Percentiles rank a stretch among this genome's conserved stretches.
phyloP scores from a whole-genome alignment of 129 eudicot species.

The Centella asiatica region DNA sequence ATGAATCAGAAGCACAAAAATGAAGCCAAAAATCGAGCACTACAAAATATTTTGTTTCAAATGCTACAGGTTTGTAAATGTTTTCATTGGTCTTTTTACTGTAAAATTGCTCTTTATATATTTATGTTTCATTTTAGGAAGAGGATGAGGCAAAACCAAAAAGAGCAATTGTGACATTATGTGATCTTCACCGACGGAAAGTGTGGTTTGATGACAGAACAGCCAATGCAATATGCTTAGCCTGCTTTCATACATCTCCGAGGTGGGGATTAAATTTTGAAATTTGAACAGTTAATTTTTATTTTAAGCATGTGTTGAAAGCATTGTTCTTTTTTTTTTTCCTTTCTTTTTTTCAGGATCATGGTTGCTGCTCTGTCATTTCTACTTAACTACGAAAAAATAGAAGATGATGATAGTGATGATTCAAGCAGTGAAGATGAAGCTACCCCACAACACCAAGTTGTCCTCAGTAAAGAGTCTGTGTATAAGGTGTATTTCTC shows the following conservation, averaged over 20 bases:
- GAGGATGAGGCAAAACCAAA: constrained; percentile 94
- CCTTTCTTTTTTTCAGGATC: constrained; percentile 41
- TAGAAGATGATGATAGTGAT: constrained; percentile 86
- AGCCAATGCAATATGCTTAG: constrained; percentile 78
- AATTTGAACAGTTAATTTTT: background rate
- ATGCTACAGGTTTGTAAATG: constrained; percentile 64
- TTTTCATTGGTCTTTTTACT: constrained; percentile 1
- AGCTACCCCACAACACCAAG: constrained; percentile 43
- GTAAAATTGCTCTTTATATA: background rate
- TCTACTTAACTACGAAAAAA: constrained; percentile 93
- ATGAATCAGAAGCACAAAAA: constrained; percentile 99
- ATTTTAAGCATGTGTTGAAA: background rate
- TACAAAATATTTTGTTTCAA: constrained; percentile 72
- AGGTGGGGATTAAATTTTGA: constrained; percentile 29
- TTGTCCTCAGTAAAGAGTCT: constrained; percentile 70
- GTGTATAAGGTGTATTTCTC: constrained; percentile 68
- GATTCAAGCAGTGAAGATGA: constrained; percentile 84
- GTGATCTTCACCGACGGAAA: constrained; percentile 81
- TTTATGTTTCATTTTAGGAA: constrained; percentile 35
- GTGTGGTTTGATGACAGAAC: constrained; percentile 96
- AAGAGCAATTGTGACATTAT: constrained; percentile 72
- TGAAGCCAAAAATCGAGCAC: constrained; percentile 71
- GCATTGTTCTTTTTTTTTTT: background rate
- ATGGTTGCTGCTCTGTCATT: constrained; percentile 85
- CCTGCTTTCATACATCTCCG: constrained; percentile 78